Conservation (phyloP, 2,329 filamentous ascomycete species). For the Rutstroemia sp. region DNA sequence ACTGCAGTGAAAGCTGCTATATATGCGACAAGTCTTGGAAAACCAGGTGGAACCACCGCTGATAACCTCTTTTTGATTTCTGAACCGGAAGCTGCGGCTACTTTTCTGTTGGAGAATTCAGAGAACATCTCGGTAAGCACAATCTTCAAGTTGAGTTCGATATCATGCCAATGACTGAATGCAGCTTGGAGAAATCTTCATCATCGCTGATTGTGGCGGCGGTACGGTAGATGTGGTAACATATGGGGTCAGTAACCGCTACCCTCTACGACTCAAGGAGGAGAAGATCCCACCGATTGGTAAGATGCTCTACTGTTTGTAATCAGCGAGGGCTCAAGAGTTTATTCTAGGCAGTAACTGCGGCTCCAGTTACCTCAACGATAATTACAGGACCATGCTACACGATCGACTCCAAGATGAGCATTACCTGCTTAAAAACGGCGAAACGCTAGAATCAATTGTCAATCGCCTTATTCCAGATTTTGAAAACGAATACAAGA, state of each 20-base stretch:
- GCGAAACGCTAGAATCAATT: conserved; percentile 6
- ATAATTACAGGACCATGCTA: conserved; percentile 6
- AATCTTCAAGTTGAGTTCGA: not conserved
- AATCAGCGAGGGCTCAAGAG: not conserved
- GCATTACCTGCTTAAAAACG: conserved; percentile 7
- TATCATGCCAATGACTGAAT: not conserved
- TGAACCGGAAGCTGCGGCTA: conserved; percentile 28
- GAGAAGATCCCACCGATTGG: conserved; percentile 3
- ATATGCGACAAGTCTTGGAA: conserved; percentile 9
- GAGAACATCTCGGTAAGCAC: conserved; percentile 10
- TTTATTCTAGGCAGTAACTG: conserved; percentile 9
- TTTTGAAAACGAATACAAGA: conserved; percentile 13
- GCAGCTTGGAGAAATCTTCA: conserved; percentile 14
- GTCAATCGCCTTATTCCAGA: conserved; percentile 5
- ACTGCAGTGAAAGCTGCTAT: conserved; percentile 11
- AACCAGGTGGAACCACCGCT: conserved; percentile 10
- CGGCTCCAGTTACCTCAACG: conserved; percentile 11
- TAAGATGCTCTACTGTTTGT: not conserved
- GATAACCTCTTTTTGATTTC: conserved; percentile 27
- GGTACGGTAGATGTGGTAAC: conserved; percentile 27
- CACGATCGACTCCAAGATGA: conserved; percentile 6
- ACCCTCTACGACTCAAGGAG: conserved; percentile 19
- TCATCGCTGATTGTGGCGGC: conserved; percentile 24
- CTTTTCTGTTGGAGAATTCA: conserved; percentile 21
- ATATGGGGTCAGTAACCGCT: conserved; percentile 22